A percentile compares a stretch with the other conserved stretches of the same genome.
phyloP scores from a whole-genome alignment of 1,284 basidiomycete species.

The Fomes fomentarius region DNA sequence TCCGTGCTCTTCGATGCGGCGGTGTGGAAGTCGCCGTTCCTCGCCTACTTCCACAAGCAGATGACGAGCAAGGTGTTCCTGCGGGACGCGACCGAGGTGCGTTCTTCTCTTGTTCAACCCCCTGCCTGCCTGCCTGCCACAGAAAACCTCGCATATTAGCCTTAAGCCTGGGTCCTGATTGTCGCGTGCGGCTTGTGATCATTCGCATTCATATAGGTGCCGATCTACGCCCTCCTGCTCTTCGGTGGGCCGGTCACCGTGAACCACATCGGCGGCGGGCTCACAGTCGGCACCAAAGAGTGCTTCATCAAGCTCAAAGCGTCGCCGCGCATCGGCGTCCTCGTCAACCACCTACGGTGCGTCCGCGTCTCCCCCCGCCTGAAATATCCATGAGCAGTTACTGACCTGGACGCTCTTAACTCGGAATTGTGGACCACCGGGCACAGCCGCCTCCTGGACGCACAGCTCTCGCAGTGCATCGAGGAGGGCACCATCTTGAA shows the following conservation, averaged over 20 bases:
- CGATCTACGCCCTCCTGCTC: slow-evolving; percentile 81
- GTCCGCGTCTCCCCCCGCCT: slow-evolving; percentile 19
- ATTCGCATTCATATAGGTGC: slow-evolving; percentile 72
- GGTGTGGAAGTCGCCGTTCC: slow-evolving; percentile 77
- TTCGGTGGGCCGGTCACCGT: slow-evolving; percentile 84
- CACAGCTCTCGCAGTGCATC: slow-evolving; percentile 63
- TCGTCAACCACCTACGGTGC: slow-evolving; percentile 88
- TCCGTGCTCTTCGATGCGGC: slow-evolving; percentile 80
- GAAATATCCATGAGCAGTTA: not conserved
- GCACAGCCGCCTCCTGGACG: slow-evolving; percentile 73
- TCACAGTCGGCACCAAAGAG: slow-evolving; percentile 63
- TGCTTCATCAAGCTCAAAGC: slow-evolving; percentile 71
- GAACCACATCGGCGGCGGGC: slow-evolving; percentile 77
- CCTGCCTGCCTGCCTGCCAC: no score
- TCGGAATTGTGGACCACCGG: no score
- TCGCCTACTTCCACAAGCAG: slow-evolving; percentile 85
- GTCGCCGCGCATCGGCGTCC: slow-evolving; percentile 86
- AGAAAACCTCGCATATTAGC: no score
- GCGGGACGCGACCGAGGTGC: slow-evolving; percentile 86
- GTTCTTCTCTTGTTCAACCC: slow-evolving; percentile 27
- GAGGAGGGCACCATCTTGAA: slow-evolving; percentile 56
- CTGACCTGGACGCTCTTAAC: not conserved
- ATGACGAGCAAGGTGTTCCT: slow-evolving; percentile 87
- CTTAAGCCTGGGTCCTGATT: no score
- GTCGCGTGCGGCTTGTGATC: no score